Evolutionary conservation across 2,329 filamentous ascomycete genomes (phyloP), one percentile per base, ranked within the genome.

Genomic region (Didymella exigua): DNA sequence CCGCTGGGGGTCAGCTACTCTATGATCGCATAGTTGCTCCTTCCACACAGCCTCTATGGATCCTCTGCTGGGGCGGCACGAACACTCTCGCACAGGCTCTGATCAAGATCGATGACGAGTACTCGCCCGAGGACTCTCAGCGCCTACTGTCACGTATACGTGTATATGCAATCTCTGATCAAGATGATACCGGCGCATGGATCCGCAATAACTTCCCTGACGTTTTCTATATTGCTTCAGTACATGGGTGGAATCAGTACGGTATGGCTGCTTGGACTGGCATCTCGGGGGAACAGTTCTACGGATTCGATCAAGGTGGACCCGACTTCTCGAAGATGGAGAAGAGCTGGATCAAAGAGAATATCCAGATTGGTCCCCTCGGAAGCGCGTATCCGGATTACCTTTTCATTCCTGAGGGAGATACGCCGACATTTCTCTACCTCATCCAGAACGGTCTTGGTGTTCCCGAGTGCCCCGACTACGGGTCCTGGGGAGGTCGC

Each of bases 241-340:
- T 85, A 1, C 84, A 86, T 62, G 82, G 77, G 6, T 86, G 79
- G 78, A 82, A 82, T 59, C 74, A 81, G 42, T 87, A 86, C 56
- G 76, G 75, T 2, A 62, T 79, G 46, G 83, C 84, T 0, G 72
- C 83, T 0, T 86, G 84, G 84, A 77, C 74, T 1, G 84, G 84
- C 0, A 86, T 86, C 33, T 81, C 77, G 0, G 81, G 81, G 5
- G 80, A 82, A 4, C 57, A 57, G 2, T 79, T 74, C 61, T 81
- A 80, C 46, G 73, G 70, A 24, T 81, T 81, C 47, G 78, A 82
- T 47, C 68, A 77, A 36, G 77, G 78, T 2, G 81, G 81, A 0
- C 79, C 82, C 0, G 80, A 85, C 52, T 72, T 73, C 34, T 71
- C 74, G 5, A 79, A 79, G 40, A 72, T 84, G 27, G 78, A 77